These are phyloP conservation scores for Globisporangium echinulatum DNA, from an alignment of 352 stramenopile species.

Conservation along the genomic window DNA sequence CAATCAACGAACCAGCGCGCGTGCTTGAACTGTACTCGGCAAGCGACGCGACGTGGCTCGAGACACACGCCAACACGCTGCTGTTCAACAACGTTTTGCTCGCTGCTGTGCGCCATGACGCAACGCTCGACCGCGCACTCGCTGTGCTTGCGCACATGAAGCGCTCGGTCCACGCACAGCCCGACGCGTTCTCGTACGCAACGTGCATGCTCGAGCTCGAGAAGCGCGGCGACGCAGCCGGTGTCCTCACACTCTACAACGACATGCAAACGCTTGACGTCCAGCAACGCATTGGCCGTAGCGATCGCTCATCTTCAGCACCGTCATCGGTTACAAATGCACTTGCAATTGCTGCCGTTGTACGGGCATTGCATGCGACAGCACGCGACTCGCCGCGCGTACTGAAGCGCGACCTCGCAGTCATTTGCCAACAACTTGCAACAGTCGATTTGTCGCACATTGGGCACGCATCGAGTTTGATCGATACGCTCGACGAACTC, in stretches of 20 bases:
- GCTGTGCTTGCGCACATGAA: conserved; percentile 43
- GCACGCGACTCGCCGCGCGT: not conserved
- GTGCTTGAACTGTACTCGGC: conserved; percentile 45
- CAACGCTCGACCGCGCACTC: conserved; percentile 21
- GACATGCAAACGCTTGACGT: conserved; percentile 35
- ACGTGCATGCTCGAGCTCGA: conserved; percentile 50
- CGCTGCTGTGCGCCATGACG: conserved; percentile 26
- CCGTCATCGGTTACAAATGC: conserved; percentile 33
- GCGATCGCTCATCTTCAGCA: conserved; percentile 7
- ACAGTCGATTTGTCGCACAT: conserved; percentile 34
- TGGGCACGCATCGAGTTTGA: conserved; percentile 42
- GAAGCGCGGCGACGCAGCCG: conserved; percentile 35
- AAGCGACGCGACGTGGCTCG: conserved; percentile 31
- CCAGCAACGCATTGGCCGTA: not conserved
- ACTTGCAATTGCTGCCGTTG: conserved; percentile 36
- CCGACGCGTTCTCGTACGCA: conserved; percentile 62
- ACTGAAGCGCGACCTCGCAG: conserved; percentile 32
- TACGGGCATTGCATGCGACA: conserved; percentile 35
- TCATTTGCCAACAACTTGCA: conserved; percentile 41
- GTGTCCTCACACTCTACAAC: conserved; percentile 51
- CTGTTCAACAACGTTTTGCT: conserved; percentile 63
- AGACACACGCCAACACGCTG: conserved; percentile 30
- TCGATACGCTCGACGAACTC: conserved; percentile 55
- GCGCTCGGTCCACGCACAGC: conserved; percentile 21
- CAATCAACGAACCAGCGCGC: conserved; percentile 28